These are phyloP conservation scores for Rhodotorula paludigena DNA, from an alignment of 768 basidiomycete species.

Conservation along the genomic window DNA sequence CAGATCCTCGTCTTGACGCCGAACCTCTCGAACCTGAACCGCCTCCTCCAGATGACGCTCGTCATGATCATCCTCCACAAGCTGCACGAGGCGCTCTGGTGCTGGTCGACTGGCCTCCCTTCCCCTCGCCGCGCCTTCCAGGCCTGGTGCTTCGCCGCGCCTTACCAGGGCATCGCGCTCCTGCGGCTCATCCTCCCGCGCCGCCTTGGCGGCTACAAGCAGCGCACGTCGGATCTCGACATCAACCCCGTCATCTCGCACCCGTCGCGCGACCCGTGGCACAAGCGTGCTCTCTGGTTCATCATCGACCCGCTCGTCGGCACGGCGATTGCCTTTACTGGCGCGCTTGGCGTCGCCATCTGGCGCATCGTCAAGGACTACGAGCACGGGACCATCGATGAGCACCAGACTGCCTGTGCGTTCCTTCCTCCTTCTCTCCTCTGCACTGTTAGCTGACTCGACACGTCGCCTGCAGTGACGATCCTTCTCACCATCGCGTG, in stretches of 20 bases:
- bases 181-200: slow-evolving; percentile 28
- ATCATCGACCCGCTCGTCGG: slow-evolving; percentile 26
- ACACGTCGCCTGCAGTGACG: slow-evolving; percentile 8
- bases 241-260: slow-evolving; percentile 31
- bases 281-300: slow-evolving; percentile 22
- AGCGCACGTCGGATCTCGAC: slow-evolving; percentile 28
- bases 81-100: slow-evolving; percentile 29
- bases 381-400: slow-evolving; percentile 29
- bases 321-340: slow-evolving; percentile 26
- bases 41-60: slow-evolving; percentile 28
- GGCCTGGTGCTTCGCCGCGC: slow-evolving; percentile 35
- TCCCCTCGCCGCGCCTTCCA: slow-evolving; percentile 31
- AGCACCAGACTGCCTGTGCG: slow-evolving; percentile 32
- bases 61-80: slow-evolving; percentile 32
- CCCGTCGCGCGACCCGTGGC: slow-evolving; percentile 11
- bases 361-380: slow-evolving; percentile 32
- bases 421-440: neutral
- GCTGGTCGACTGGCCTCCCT: slow-evolving; percentile 31
- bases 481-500: slow-evolving; percentile 36
- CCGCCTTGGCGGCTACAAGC: slow-evolving; percentile 31
- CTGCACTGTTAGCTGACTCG: neutral
- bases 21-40: slow-evolving; percentile 23
- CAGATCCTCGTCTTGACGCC: slow-evolving; percentile 39
- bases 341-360: slow-evolving; percentile 27
- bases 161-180: slow-evolving; percentile 37